Evolutionary conservation across 148 eudicot species (phyloP).

Genomic region (Persicaria tinctoria): DNA sequence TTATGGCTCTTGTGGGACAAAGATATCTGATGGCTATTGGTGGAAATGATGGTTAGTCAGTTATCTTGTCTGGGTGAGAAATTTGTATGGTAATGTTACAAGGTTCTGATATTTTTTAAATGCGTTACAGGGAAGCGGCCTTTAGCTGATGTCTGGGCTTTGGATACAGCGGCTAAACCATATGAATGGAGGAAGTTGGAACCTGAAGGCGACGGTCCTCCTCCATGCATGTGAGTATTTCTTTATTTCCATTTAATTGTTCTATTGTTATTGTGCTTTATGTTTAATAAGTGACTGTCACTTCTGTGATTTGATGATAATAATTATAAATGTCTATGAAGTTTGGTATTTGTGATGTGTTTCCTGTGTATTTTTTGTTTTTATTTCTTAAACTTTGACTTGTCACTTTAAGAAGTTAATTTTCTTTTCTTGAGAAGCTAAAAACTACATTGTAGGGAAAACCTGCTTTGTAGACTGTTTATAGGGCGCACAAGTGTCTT

Average conservation of each 20-base stretch:
- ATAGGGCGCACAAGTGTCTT: not conserved
- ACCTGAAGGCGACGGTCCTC: slow-evolving; percentile 99
- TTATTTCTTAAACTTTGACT: not conserved
- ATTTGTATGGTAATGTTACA: slow-evolving; percentile 59
- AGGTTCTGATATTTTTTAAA: slow-evolving; percentile 37
- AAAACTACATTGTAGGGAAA: not conserved
- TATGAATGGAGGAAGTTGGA: slow-evolving; percentile 98
- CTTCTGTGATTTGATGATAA: not conserved
- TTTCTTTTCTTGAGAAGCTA: not conserved
- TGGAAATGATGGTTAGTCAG: slow-evolving; percentile 84
- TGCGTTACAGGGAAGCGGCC: slow-evolving; percentile 71
- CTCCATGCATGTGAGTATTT: slow-evolving; percentile 86
- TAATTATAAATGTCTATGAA: not conserved
- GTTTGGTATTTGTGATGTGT: not conserved
- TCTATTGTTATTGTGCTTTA: not conserved
- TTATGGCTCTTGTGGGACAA: slow-evolving; percentile 99
- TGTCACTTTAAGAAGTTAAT: not conserved
- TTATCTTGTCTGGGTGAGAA: not conserved
- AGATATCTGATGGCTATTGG: slow-evolving; percentile 99
- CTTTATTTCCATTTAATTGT: not conserved
- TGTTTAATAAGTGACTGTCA: not conserved
- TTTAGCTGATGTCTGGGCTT: slow-evolving; percentile 98
- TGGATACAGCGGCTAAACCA: slow-evolving; percentile 98
- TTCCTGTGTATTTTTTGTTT: not conserved
- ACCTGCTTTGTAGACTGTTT: not conserved